Base-by-base conservation (phyloP, 2,329 filamentous ascomycete genomes). In the Botrytis porri region DNA sequence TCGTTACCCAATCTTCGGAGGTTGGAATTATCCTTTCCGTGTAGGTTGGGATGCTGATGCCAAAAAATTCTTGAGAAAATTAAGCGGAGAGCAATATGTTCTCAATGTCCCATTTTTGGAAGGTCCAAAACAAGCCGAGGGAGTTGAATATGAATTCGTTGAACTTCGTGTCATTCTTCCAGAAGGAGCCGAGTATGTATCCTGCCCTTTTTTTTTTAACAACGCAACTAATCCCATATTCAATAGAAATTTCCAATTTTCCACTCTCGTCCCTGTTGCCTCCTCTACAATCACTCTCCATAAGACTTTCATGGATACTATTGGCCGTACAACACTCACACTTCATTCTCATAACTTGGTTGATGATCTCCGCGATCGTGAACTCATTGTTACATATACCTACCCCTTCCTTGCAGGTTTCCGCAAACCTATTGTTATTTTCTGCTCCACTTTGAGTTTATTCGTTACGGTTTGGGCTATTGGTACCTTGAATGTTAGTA, bases 11-110 rank as follows among this genome's bases (percentile, higher is more conserved):
- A 83, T 99, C 37, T 99, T 98, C 79, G 96, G 96, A 74, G 94
- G 93, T 74, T 99, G 96, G 96, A 97, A 97, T 83, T 98, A 98
- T 83, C 96, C 93, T 77, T 99, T 98, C 86, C 93, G 92, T 74
- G 90, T 98, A 73, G 96, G 96, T 77, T 99, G 96, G 96, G 97
- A 98, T 84, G 91, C 93, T 70, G 90, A 97, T 77, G 86, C 97
- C 41, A 89, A 89, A 79, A 89, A 88, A 73, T 96, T 93, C 81
- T 82, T 99, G 77, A 90, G 93, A 78, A 88, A 86, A 77, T 79
- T 82, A 10, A 86, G 88, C 60, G 84, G 86, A 39, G 89, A 93
- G 74, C 88, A 89, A n/a, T 97, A 93, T 80, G 87, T 97, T 16
- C 87, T 99, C 74, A 97, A 93, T 80, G 91, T 98, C 12, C 95